Conservation (phyloP, 805 yeast species). For the Candida schatavii region DNA sequence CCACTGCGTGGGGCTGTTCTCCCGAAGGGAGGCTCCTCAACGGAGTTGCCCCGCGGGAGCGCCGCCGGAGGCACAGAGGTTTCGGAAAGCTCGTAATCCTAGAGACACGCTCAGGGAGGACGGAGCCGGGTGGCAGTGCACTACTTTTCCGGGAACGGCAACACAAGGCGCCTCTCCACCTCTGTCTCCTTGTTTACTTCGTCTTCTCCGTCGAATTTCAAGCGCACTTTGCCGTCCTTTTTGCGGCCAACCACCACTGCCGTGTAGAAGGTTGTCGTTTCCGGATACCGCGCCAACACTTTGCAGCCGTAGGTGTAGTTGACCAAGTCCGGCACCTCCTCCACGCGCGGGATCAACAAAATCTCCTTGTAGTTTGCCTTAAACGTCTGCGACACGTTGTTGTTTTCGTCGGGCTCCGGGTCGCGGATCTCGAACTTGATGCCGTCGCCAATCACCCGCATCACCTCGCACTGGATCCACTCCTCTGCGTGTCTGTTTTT, state of each 20-base stretch:
- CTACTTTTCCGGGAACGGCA: conserved; percentile 58
- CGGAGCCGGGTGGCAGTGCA: too few relatives aligned
- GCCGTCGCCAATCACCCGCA: conserved; percentile 73
- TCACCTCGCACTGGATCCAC: conserved; percentile 95
- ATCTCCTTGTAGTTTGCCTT: conserved; percentile 81
- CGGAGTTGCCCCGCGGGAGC: too few relatives aligned
- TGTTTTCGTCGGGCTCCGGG: conserved; percentile 95
- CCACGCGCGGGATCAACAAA: conserved; percentile 61
- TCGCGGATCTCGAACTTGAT: conserved; percentile 84
- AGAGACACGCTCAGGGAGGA: too few relatives aligned
- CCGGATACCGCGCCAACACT: conserved; percentile 93
- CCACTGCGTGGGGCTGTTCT: too few relatives aligned
- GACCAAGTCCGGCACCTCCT: conserved; percentile 38
- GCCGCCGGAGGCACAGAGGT: too few relatives aligned
- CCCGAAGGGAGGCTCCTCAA: too few relatives aligned
- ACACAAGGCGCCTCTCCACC: conserved; percentile 78
- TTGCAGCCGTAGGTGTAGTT: conserved; percentile 72
- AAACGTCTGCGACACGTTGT: conserved; percentile 82
- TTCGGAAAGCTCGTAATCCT: too few relatives aligned
- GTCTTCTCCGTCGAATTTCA: conserved; percentile 94
- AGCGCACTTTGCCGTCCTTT: conserved; percentile 71
- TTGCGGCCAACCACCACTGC: conserved; percentile 84
- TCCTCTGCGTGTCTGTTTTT: conserved; percentile 73
- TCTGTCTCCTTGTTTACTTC: conserved; percentile 95
- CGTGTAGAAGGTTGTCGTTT: conserved; percentile 93